These are phyloP conservation scores for Dioscorea alata DNA, from an alignment of 106 monocot species.

Conservation along the genomic window DNA sequence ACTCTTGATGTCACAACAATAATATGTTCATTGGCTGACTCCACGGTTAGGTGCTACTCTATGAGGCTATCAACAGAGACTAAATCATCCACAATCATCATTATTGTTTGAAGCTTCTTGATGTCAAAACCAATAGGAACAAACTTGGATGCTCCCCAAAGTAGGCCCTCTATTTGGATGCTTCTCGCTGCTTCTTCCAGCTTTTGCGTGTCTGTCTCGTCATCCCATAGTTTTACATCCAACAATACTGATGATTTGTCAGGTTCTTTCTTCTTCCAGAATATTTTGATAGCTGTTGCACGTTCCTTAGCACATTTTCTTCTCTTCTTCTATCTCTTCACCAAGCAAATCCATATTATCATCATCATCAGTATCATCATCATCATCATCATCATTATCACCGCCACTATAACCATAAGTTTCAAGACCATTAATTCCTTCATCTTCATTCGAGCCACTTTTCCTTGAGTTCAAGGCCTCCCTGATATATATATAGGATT, in stretches of 20 bases:
- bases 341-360: not conserved
- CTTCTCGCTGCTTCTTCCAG: constrained; percentile 22
- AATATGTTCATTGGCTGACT: constrained; percentile 64
- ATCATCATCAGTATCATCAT: too few relatives aligned
- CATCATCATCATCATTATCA: too few relatives aligned
- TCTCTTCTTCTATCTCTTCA: not conserved
- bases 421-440: too few relatives aligned
- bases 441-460: too few relatives aligned
- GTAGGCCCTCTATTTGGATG: too few relatives aligned
- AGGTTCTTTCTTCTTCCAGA: not conserved
- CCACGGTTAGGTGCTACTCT: constrained; percentile 66
- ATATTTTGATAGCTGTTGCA: not conserved
- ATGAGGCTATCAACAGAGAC: constrained; percentile 76
- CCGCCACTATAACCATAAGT: too few relatives aligned
- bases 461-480: too few relatives aligned
- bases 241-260: constrained; percentile 1
- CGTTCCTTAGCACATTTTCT: not conserved
- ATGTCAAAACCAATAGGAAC: constrained; percentile 28
- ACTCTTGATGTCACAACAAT: constrained; percentile 81
- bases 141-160: constrained; percentile 17
- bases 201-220: constrained; percentile 11
- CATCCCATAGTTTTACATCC: constrained; percentile 7
- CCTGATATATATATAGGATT: too few relatives aligned
- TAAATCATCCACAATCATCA: constrained; percentile 78
- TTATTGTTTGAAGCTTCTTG: constrained; percentile 73